phyloP scores from a whole-genome alignment of 192 early-diverging fungal genomes.

The Backusella mclennaniae region DNA sequence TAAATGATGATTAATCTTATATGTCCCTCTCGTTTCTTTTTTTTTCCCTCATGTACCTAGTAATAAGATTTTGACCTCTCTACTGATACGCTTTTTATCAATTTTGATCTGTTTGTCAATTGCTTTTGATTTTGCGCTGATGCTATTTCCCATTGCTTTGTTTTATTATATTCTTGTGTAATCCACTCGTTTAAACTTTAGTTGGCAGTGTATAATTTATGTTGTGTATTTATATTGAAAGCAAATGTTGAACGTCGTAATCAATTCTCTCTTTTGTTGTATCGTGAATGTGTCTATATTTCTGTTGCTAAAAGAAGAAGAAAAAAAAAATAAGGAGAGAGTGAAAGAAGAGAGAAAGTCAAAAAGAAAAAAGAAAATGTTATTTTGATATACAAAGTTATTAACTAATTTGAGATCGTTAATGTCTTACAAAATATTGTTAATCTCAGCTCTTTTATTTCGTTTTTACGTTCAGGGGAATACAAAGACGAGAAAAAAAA shows the following conservation, averaged over 20 bases:
- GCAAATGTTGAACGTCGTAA: not conserved
- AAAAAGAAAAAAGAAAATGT: not conserved
- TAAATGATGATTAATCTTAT: not conserved
- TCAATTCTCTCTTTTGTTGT: not conserved
- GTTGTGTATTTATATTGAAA: not conserved
- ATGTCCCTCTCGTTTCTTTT: not conserved
- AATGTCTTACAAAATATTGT: conserved; percentile 2
- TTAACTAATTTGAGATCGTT: not conserved
- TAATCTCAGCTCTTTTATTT: not conserved
- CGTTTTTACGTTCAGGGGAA: not conserved
- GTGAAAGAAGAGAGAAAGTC: not conserved
- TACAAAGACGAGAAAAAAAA: not conserved
- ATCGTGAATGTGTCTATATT: not conserved
- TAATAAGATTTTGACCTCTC: conserved; percentile 68
- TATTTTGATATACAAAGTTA: not conserved
- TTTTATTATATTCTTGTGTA: not conserved
- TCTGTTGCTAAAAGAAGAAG: not conserved
- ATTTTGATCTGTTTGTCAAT: conserved; percentile 64
- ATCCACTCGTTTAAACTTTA: not conserved
- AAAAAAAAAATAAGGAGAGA: not conserved
- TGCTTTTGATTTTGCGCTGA: conserved; percentile 10
- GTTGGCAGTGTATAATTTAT: not conserved
- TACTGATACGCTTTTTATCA: conserved; percentile 51
- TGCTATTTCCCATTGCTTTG: conserved; percentile 4
- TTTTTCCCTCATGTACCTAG: conserved; percentile 43